Conservation (phyloP, 1,284 basidiomycete species). For the Moesziomyces sp. region DNA sequence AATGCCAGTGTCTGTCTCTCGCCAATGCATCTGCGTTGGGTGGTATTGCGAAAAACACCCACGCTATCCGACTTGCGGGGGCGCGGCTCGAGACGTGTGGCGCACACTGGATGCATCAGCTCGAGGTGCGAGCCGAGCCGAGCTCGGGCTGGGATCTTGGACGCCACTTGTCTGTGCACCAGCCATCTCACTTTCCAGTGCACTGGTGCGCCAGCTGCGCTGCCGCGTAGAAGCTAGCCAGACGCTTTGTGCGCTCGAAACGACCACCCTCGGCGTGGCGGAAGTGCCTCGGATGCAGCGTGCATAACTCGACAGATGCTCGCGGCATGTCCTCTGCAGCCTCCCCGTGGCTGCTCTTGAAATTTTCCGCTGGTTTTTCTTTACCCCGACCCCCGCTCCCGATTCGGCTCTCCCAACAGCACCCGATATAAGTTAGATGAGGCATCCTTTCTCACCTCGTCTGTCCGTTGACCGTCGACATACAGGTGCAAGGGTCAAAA, state of each 20-base stretch:
- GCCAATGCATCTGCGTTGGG: conserved; percentile 10
- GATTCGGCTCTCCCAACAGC: background rate
- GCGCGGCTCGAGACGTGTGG: background rate
- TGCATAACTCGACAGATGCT: conserved; percentile 37
- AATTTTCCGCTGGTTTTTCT: background rate
- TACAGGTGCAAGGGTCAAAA: background rate
- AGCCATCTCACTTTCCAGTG: conserved; percentile 3
- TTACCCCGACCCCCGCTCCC: background rate
- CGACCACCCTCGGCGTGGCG: background rate
- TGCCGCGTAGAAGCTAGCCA: background rate
- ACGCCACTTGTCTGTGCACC: conserved; percentile 2
- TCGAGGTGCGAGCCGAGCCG: conserved; percentile 1
- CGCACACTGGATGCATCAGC: background rate
- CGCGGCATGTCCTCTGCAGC: conserved; percentile 29
- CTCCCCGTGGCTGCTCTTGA: background rate
- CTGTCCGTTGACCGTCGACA: too few species aligned
- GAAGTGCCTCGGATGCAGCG: conserved; percentile 6
- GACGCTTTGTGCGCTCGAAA: background rate
- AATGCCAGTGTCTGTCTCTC: conserved; percentile 37
- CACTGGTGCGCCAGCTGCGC: conserved; percentile 10
- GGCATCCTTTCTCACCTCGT: too few species aligned
- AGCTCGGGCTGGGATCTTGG: background rate
- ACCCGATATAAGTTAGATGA: background rate
- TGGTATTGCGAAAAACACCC: background rate
- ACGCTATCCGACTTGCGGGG: conserved; percentile 7